Percentiles rank a stretch among this genome's conserved stretches.
phyloP scores from a whole-genome alignment of 2,329 filamentous ascomycete genomes.

The Torrubiella hemipterigena region DNA sequence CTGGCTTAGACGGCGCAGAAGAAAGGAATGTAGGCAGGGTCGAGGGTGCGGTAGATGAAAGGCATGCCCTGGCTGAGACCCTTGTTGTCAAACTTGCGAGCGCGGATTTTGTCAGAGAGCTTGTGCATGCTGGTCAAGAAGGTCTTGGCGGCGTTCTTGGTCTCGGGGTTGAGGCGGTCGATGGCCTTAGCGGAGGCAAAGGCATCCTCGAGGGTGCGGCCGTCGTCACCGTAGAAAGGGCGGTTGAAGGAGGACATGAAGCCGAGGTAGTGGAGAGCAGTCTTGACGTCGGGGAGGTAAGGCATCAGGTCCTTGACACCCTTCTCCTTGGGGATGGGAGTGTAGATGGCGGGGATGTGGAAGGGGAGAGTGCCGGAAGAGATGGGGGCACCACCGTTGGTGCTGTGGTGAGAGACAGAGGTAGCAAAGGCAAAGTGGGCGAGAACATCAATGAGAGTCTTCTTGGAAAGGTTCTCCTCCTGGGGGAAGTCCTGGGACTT shows the following conservation, averaged over 20 bases:
- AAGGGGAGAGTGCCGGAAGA: constrained; percentile 26
- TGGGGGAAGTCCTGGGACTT: constrained; percentile 28
- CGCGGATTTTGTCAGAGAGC: constrained; percentile 23
- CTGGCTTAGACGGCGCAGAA: constrained; percentile 9
- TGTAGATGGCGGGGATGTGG: constrained; percentile 27
- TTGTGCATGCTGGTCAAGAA: constrained; percentile 24
- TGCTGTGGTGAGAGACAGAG: constrained; percentile 22
- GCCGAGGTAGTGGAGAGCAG: constrained; percentile 22
- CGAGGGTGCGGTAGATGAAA: constrained; percentile 24
- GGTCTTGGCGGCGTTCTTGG: constrained; percentile 17
- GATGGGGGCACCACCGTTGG: constrained; percentile 29
- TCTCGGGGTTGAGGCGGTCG: constrained; percentile 16
- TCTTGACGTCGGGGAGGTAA: constrained; percentile 19
- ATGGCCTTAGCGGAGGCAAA: constrained; percentile 25
- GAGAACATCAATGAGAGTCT: constrained; percentile 24
- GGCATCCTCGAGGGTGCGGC: constrained; percentile 26
- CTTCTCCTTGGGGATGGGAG: constrained; percentile 24
- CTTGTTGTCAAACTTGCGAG: constrained; percentile 24
- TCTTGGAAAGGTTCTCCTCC: constrained; percentile 10
- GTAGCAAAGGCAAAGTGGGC: constrained; percentile 21
- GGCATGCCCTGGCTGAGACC: constrained; percentile 35
- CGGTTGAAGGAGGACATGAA: constrained; percentile 27
- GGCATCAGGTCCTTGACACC: constrained; percentile 20
- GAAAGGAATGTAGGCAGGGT: constrained; percentile 8
- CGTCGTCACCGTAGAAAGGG: constrained; percentile 20